Conservation (phyloP, 371 early-diverging fungal species). For the Rhizopus microsporus region DNA sequence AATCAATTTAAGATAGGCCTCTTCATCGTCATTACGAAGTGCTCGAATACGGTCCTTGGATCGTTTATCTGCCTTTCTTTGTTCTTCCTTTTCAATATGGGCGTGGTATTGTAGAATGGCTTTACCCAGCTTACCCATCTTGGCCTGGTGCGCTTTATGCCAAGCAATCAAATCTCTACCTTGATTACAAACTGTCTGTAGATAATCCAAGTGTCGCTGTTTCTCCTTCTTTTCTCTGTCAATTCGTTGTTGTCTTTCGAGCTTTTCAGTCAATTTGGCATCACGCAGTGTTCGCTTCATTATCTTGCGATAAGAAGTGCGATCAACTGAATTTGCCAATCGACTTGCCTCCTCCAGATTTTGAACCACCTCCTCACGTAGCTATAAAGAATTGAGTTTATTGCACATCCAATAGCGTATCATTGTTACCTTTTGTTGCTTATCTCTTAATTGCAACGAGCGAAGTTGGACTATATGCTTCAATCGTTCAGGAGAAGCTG, state of each 20-base stretch:
- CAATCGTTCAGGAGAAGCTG: conserved; percentile 40
- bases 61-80: conserved; percentile 75
- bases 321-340: conserved; percentile 77
- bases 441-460: conserved; percentile 70
- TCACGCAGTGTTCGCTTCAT: conserved; percentile 89
- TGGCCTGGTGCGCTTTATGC: conserved; percentile 71
- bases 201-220: conserved; percentile 78
- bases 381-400: conserved; percentile 25
- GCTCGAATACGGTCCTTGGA: conserved; percentile 93
- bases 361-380: conserved; percentile 80
- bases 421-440: conserved; percentile 63
- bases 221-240: conserved; percentile 87
- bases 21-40: conserved; percentile 93
- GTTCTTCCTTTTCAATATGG: conserved; percentile 88
- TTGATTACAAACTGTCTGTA: conserved; percentile 74
- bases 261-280: conserved; percentile 83
- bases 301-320: conserved; percentile 75
- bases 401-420: background rate
- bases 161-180: conserved; percentile 71
- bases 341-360: conserved; percentile 70
- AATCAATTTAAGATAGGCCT: conserved; percentile 90
- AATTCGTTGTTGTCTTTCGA: conserved; percentile 83
- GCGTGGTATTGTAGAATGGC: conserved; percentile 77
- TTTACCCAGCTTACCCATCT: conserved; percentile 73
- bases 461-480: conserved; percentile 83